A percentile compares a stretch with the other conserved stretches of the same genome.
These are phyloP conservation scores for Euclidium syriacum DNA, from an alignment of 345 rosid species.

Conservation along the genomic window DNA sequence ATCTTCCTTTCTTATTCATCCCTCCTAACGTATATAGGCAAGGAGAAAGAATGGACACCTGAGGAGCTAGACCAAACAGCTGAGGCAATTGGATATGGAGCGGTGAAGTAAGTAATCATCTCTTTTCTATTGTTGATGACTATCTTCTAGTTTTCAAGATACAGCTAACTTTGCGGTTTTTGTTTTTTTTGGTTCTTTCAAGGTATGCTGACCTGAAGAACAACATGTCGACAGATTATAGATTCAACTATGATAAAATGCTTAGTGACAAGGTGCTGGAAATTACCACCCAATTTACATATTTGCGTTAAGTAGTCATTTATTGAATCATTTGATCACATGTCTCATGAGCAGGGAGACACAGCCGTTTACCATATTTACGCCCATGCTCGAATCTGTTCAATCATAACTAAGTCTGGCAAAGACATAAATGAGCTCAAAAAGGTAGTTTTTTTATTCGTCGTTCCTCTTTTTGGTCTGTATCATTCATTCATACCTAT, in stretches of 20 bases:
- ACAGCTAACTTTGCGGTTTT: neutral
- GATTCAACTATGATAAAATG: slow-evolving; percentile 69
- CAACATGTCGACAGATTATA: slow-evolving; percentile 58
- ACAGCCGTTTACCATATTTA: slow-evolving; percentile 83
- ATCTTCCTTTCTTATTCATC: slow-evolving; percentile 1
- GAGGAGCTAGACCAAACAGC: slow-evolving; percentile 79
- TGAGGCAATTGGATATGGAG: slow-evolving; percentile 88
- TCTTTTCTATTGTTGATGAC: neutral
- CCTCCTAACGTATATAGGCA: too few relatives aligned
- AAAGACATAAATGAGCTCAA: slow-evolving; percentile 63
- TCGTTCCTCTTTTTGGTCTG: neutral
- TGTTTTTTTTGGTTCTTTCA: slow-evolving; percentile 10
- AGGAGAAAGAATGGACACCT: slow-evolving; percentile 63
- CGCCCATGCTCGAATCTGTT: slow-evolving; percentile 88
- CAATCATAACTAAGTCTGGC: slow-evolving; percentile 80
- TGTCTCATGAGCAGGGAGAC: slow-evolving; percentile 58
- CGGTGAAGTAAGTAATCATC: slow-evolving; percentile 60
- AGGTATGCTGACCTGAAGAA: slow-evolving; percentile 83
- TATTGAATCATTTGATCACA: neutral
- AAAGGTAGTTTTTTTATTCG: slow-evolving; percentile 41
- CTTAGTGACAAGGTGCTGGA: slow-evolving; percentile 66
- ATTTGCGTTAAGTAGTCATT: neutral
- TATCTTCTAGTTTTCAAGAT: neutral
- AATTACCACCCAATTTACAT: neutral
- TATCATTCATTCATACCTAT: neutral